Evolutionary conservation across 2,329 filamentous ascomycete species (phyloP).

Genomic region (Cytospora paraplurivora): DNA sequence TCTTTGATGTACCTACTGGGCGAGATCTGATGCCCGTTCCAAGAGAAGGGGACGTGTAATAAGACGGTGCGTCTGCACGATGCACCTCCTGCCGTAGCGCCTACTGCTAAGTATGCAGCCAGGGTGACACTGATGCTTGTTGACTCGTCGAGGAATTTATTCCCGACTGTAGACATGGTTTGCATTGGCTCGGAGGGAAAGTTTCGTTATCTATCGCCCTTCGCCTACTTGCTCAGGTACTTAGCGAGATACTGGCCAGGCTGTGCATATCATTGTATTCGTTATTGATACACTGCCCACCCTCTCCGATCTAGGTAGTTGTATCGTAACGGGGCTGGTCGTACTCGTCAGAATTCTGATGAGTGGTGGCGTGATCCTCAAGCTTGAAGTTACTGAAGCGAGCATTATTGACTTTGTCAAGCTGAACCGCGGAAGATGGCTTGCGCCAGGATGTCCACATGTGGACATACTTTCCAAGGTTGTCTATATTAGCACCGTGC

Average conservation of each 20-base stretch:
- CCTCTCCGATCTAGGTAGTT: neutral
- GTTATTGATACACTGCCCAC: slow-evolving; percentile 12
- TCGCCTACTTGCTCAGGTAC: neutral
- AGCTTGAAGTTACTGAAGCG: neutral
- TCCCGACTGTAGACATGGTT: neutral
- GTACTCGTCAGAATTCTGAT: neutral
- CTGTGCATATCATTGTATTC: neutral
- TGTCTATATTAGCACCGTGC: too few relatives aligned
- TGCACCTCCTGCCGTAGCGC: slow-evolving; percentile 27
- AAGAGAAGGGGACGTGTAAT: neutral
- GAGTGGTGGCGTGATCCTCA: neutral
- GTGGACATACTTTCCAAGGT: too few relatives aligned
- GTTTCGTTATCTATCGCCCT: slow-evolving; percentile 22
- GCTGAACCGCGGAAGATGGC: too few relatives aligned
- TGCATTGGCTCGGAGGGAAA: slow-evolving; percentile 11
- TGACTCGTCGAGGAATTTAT: slow-evolving; percentile 1
- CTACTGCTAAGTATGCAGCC: slow-evolving; percentile 14
- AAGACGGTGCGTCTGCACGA: slow-evolving; percentile 24
- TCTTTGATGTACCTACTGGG: neutral
- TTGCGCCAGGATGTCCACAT: too few relatives aligned
- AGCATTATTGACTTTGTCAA: neutral
- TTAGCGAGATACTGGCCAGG: neutral
- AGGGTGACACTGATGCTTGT: neutral
- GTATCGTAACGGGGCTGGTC: slow-evolving; percentile 5
- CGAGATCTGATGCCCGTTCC: neutral